Evolutionary conservation across 2,329 filamentous ascomycete genomes (phyloP).

Genomic region (Magnaporthiopsis poae): DNA sequence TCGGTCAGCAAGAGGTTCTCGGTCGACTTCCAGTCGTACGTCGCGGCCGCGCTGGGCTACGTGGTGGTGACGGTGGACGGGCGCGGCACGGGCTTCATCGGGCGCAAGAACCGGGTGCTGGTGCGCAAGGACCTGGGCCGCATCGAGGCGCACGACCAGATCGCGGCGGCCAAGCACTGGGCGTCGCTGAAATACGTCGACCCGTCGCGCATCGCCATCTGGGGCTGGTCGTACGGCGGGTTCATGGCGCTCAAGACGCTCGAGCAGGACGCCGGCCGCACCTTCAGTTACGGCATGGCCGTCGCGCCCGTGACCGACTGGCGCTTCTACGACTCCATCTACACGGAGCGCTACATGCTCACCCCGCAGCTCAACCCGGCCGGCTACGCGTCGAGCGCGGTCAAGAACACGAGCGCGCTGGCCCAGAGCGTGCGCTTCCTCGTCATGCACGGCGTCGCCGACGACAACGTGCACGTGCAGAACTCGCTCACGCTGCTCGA

Average conservation of each 20-base stretch:
- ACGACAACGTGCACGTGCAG: conserved; percentile 97
- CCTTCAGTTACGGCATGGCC: conserved; percentile 94
- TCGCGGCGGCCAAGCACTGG: conserved; percentile 79
- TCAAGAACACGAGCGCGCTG: conserved; percentile 66
- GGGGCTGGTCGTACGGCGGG: conserved; percentile 97
- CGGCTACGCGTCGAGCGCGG: conserved; percentile 67
- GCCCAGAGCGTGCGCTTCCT: conserved; percentile 74
- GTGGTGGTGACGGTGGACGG: conserved; percentile 91
- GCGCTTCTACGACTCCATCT: conserved; percentile 88
- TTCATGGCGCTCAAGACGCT: conserved; percentile 93
- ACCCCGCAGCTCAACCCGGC: conserved; percentile 70
- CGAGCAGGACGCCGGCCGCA: conserved; percentile 77
- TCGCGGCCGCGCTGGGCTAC: conserved; percentile 78
- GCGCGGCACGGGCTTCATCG: conserved; percentile 82
- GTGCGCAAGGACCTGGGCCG: conserved; percentile 76
- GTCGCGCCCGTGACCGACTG: conserved; percentile 98
- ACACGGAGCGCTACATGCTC: conserved; percentile 96
- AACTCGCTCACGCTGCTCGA: conserved; percentile 84
- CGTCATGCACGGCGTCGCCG: conserved; percentile 89
- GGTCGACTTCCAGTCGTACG: conserved; percentile 83
- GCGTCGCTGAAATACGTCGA: conserved; percentile 76
- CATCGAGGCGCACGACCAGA: conserved; percentile 82
- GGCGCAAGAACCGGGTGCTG: conserved; percentile 70
- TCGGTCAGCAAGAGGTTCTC: conserved; percentile 68
- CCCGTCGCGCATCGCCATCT: conserved; percentile 72